Evolutionary conservation across 768 basidiomycete species (phyloP), one percentile per base, ranked within the genome.

Genomic region (Asterophora parasitica): DNA sequence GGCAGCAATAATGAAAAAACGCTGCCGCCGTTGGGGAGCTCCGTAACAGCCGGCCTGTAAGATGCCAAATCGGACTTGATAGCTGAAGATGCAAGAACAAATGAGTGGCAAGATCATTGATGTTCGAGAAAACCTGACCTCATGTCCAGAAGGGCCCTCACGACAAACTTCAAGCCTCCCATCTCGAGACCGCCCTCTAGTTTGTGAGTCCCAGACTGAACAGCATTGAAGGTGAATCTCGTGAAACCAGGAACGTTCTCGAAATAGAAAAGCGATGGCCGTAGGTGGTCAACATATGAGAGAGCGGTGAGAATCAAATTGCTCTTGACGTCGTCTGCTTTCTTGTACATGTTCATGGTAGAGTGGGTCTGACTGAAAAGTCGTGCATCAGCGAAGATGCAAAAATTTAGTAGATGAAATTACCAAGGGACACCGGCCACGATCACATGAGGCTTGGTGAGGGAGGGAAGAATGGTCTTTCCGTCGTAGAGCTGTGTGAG

Each of bases 371-470:
- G 88, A 58, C 87, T 89, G 48, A 34, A 40, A 11, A n/a, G 3
- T 17, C 19, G 38, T 4, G 13, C n/a, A 40, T 36, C 30, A 42
- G 39, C 46, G 13, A 13, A 1, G 48, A 8, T 46, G 9, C 8
- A 26, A 50, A 10, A 28, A 23, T 15, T 39, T 27, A 23, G 6
- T 23, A 27, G 23, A 15, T 53, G 12, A 31, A n/a, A 31, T 32
- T 54, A 83, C 88, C 89, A 92, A 30, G 89, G 89, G 53, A 91
- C 86, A 0, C 90, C 89, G 13, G 81, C 75, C 10, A 77, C 65
- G 11, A 91, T 70, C 23, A 81, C 72, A 42, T 88, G 76, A 3
- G 53, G 53, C 19, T 35, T 48, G 16, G 28, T 26, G n/a, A 55
- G 28, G 4, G 47, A 19, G 23, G 46, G 44, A 8, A 55, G 11